These are phyloP conservation scores for Fusarium sp. DNA, from an alignment of 2,329 filamentous ascomycete species.

Conservation along the genomic window DNA sequence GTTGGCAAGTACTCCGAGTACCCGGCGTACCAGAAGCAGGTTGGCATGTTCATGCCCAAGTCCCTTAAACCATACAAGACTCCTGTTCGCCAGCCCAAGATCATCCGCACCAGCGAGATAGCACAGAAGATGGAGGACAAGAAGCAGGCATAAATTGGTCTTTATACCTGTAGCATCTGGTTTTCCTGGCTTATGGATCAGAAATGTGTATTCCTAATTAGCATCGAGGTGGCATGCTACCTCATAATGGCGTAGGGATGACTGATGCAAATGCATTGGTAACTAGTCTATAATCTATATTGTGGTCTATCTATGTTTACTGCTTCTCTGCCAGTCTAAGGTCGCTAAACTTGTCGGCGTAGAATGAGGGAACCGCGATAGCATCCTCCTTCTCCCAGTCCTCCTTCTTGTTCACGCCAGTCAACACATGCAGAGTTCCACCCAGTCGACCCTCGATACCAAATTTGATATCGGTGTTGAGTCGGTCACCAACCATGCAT, in stretches of 20 bases:
- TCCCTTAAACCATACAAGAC: conserved; percentile 61
- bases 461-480: conserved; percentile 97
- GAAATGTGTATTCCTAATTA: background rate
- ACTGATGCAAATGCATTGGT: conserved; percentile 14
- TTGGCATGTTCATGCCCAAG: conserved; percentile 86
- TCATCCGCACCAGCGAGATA: conserved; percentile 67
- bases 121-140: conserved; percentile 62
- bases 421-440: conserved; percentile 91
- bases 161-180: background rate
- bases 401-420: conserved; percentile 88
- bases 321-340: conserved; percentile 60
- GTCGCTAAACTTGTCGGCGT: conserved; percentile 88
- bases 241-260: background rate
- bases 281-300: conserved; percentile 40
- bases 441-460: conserved; percentile 92
- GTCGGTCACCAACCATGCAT: conserved; percentile 95
- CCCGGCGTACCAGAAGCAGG: conserved; percentile 82
- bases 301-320: conserved; percentile 25
- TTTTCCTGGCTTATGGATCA: background rate
- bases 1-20: conserved; percentile 91
- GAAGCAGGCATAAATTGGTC: conserved; percentile 43
- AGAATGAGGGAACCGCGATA: conserved; percentile 81
- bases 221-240: background rate
- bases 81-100: conserved; percentile 58
- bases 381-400: conserved; percentile 82